phyloP scores from a whole-genome alignment of 768 basidiomycete species.

The Butyriboletus loyo region DNA sequence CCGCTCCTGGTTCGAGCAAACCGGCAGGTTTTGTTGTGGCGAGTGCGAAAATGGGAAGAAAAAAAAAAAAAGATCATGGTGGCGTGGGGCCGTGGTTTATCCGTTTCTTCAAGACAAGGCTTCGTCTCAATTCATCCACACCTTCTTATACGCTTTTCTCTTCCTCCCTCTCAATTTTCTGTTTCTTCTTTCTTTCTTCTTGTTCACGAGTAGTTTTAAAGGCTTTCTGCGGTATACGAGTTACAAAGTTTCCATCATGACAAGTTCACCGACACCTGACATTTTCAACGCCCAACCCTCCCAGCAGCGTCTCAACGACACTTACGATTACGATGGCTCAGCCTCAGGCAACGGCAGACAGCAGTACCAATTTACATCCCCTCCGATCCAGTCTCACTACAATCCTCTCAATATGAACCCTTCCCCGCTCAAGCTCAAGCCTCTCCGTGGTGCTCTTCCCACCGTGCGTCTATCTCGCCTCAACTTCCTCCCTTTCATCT shows the following conservation, averaged over 20 bases:
- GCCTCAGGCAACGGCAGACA: constrained; percentile 46
- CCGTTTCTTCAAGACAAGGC: constrained; percentile 17
- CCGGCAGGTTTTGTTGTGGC: too few species aligned
- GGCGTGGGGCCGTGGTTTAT: constrained; percentile 33
- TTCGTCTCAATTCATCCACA: constrained; percentile 3
- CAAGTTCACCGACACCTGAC: constrained; percentile 73
- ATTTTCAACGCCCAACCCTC: constrained; percentile 62
- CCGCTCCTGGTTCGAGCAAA: not conserved
- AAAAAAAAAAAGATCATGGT: constrained; percentile 16
- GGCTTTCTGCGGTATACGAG: constrained; percentile 10
- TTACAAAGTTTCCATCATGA: constrained; percentile 53
- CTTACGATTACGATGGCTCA: constrained; percentile 78
- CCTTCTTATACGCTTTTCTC: constrained; percentile 22
- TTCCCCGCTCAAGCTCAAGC: constrained; percentile 75
- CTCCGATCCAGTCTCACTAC: constrained; percentile 49
- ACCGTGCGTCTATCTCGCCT: constrained; percentile 48
- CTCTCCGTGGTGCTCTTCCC: constrained; percentile 65
- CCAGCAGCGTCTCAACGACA: constrained; percentile 81
- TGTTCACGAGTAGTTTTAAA: constrained; percentile 33
- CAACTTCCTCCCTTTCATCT: constrained; percentile 20
- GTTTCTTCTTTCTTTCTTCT: constrained; percentile 26
- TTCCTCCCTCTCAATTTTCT: constrained; percentile 28
- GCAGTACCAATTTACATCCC: constrained; percentile 71
- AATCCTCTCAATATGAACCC: constrained; percentile 55
- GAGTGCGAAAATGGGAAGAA: too few species aligned